Conservation (phyloP, 805 yeast species). For the Candida yuanshanica region DNA sequence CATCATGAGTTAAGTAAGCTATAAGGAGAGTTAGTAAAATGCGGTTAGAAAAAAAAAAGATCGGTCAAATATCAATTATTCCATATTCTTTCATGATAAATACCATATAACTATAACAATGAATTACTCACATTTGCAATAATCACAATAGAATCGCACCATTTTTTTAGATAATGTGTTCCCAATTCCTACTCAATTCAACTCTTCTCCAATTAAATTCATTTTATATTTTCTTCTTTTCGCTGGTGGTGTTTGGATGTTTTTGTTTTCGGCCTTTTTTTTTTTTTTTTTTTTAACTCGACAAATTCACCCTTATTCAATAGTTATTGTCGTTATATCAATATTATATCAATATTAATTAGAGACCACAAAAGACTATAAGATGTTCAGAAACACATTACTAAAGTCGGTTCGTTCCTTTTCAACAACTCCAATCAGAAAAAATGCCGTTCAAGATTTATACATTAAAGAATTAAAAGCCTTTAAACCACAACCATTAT, state of each 20-base stretch:
- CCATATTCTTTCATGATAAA: too few relatives aligned
- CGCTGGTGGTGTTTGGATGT: background rate
- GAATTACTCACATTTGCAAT: conserved; percentile 52
- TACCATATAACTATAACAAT: too few relatives aligned
- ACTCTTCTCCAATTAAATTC: conserved; percentile 2
- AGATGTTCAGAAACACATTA: conserved; percentile 21
- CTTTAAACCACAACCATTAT: conserved; percentile 77
- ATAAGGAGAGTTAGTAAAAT: conserved; percentile 4
- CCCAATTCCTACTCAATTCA: conserved; percentile 11
- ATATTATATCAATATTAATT: background rate
- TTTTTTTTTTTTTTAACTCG: background rate
- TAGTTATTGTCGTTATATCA: background rate
- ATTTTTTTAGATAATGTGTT: conserved; percentile 24
- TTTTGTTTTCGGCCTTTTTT: background rate
- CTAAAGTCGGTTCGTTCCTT: conserved; percentile 28
- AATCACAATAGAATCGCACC: conserved; percentile 79
- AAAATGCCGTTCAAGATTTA: conserved; percentile 71
- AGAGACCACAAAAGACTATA: too few relatives aligned
- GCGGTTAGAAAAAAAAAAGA: too few relatives aligned
- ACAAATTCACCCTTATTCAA: background rate
- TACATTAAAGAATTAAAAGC: conserved; percentile 82
- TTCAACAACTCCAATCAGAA: conserved; percentile 29
- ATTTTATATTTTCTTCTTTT: too few relatives aligned
- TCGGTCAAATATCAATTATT: too few relatives aligned
- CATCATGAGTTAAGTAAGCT: conserved; percentile 79